Conservation (phyloP, 169 alveolate species). For the Cryptosporidium muris region DNA sequence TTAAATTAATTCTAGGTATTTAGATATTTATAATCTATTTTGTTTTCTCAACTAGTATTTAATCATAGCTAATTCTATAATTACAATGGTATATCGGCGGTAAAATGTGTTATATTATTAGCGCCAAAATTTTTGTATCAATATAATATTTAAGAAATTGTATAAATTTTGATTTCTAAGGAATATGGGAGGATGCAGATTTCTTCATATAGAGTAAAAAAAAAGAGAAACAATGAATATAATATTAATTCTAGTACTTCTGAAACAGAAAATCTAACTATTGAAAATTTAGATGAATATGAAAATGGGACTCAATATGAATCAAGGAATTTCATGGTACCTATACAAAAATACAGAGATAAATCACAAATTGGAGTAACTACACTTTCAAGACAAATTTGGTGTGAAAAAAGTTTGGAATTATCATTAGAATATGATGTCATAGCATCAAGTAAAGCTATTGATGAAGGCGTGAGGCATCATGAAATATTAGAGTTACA, state of each 20-base stretch:
- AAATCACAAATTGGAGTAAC: conserved; percentile 57
- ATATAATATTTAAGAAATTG: too few relatives aligned
- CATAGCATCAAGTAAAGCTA: conserved; percentile 52
- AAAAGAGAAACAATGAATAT: conserved; percentile 15
- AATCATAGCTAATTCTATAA: too few relatives aligned
- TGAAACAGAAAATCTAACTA: conserved; percentile 4
- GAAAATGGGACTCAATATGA: background rate
- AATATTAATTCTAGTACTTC: conserved; percentile 2
- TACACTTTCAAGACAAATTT: conserved; percentile 64
- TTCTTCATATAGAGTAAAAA: background rate
- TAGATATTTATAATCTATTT: too few relatives aligned
- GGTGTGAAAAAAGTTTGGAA: conserved; percentile 65
- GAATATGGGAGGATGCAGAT: too few relatives aligned
- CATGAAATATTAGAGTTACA: conserved; percentile 58
- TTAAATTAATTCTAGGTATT: too few relatives aligned
- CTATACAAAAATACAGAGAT: conserved; percentile 33
- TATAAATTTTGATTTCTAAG: too few relatives aligned
- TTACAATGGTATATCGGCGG: too few relatives aligned
- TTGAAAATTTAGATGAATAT: background rate
- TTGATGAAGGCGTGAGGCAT: conserved; percentile 59
- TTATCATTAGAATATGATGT: conserved; percentile 43
- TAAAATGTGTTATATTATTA: too few relatives aligned
- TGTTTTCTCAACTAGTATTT: too few relatives aligned
- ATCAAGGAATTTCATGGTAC: conserved; percentile 6
- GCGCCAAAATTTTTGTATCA: too few relatives aligned